Conservation (phyloP, 768 basidiomycete genomes). For the Piloderma croceum region DNA sequence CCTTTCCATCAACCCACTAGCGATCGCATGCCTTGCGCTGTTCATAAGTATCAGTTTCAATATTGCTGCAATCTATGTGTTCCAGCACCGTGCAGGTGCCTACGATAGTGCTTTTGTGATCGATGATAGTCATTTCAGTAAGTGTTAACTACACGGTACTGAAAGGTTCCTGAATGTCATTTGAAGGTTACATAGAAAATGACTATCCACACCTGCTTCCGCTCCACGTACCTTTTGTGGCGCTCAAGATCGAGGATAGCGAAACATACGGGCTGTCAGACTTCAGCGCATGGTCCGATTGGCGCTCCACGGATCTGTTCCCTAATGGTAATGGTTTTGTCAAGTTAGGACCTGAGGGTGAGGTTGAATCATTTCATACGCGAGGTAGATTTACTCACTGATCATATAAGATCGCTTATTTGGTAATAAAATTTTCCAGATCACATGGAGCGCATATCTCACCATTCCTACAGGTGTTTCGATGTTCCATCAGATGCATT, state of each 20-base stretch:
- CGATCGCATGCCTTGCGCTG: conserved; percentile 11
- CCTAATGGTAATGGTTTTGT: conserved; percentile 14
- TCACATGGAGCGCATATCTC: no score
- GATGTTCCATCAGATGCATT: no score
- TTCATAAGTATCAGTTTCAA: conserved; percentile 10
- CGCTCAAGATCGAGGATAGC: conserved; percentile 13
- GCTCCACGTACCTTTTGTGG: conserved; percentile 8
- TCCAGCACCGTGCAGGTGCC: conserved; percentile 3
- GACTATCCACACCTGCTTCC: conserved; percentile 14
- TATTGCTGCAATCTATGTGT: conserved; percentile 10
- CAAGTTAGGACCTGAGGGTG: conserved; percentile 11
- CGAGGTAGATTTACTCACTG: no score
- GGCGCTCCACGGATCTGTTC: conserved; percentile 15
- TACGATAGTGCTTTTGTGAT: neutral
- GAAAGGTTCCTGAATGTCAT: no score
- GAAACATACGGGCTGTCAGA: conserved; percentile 11
- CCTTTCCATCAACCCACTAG: conserved; percentile 4
- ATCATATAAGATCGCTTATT: no score
- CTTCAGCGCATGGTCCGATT: conserved; percentile 11
- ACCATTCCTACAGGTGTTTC: no score
- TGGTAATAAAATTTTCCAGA: no score
- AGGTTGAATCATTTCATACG: no score
- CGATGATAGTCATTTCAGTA: conserved; percentile 14
- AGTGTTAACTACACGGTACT: neutral
- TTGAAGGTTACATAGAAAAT: conserved; percentile 11